Base-by-base conservation (phyloP, 1,139 yeast genomes). In the Kodamaea sp. region DNA sequence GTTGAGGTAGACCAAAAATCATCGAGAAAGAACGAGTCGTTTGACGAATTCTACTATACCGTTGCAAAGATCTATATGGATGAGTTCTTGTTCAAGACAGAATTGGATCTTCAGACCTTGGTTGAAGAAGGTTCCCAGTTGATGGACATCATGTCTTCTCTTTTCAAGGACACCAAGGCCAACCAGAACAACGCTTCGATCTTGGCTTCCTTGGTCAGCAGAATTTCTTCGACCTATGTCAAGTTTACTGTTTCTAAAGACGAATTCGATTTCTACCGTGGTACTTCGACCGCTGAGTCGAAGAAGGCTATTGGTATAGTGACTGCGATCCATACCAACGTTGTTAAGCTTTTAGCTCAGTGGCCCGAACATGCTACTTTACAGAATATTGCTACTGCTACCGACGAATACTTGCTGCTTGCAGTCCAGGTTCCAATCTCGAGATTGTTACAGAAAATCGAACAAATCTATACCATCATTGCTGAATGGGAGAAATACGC, bases 311-410 rank as follows among this genome's bases (percentile, higher is more conserved):
- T 81, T 30, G 54, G 53, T 2, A 53, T 83, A 2, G 65, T 86
- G 7, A 61, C 72, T 9, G 66, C 63, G 2, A 58, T 89, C 7
- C 66, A 73, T 43, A 55, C 59, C 3, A 62, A 76, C 4, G 76
- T 78, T 3, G 48, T 58, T 11, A 66, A 64, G n/a, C 59, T 87
- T 18, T 57, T 84, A 11, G 63, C 62, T 15, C 79, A 81, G 52
- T 92, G 97, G 96, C 97, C 98, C 0, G 98, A 94, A 50, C 96
- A 94, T 65, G 94, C 95, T 1, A 88, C 95, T 0, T 62, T 94
- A 32, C 81, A 74, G 39, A 88, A 83, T 22, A 71, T 92, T 34
- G 60, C 66, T 20, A 65, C 81, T 39, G 78, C 84, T n/a, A 75
- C 84, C 42, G 63, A 71, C 12, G 97, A 90, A 53, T 78, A 84